Conservation (phyloP, 257 asterid species). For the Coffea canephora region DNA sequence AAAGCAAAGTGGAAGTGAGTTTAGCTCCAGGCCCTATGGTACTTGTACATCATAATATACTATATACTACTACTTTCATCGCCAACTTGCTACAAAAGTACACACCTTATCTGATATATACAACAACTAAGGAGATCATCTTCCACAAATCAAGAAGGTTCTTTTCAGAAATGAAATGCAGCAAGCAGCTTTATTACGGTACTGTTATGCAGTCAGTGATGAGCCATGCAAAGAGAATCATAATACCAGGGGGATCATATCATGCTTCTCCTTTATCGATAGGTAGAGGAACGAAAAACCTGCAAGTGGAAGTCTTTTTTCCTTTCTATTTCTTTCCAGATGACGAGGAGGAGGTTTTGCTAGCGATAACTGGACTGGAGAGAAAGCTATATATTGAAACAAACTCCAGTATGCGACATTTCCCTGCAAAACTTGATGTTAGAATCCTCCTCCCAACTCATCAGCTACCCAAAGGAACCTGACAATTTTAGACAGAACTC, state of each 20-base stretch:
- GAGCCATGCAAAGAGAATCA: conserved; percentile 19
- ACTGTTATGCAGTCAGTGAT: not conserved
- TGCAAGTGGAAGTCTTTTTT: not conserved
- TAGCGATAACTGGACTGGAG: not conserved
- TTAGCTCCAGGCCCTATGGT: conserved; percentile 6
- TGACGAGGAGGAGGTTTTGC: too few relatives aligned
- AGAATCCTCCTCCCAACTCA: not conserved
- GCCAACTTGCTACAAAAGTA: not conserved
- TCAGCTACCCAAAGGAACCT: not conserved
- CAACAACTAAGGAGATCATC: not conserved
- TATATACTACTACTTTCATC: conserved; percentile 9
- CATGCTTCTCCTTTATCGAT: not conserved
- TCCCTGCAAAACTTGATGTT: conserved; percentile 2
- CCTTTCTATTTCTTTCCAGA: too few relatives aligned
- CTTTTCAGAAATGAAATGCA: conserved; percentile 2
- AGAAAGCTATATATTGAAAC: not conserved
- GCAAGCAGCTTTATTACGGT: not conserved
- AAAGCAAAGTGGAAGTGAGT: not conserved
- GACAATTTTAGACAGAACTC: too few relatives aligned
- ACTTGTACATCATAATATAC: not conserved
- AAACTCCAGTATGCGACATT: not conserved
- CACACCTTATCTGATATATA: not conserved
- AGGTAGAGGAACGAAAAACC: not conserved
- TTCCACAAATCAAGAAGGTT: not conserved
- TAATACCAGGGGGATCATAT: not conserved